Evolutionary conservation across 306 rosid species (phyloP).

Genomic region (Prunus armeniaca): DNA sequence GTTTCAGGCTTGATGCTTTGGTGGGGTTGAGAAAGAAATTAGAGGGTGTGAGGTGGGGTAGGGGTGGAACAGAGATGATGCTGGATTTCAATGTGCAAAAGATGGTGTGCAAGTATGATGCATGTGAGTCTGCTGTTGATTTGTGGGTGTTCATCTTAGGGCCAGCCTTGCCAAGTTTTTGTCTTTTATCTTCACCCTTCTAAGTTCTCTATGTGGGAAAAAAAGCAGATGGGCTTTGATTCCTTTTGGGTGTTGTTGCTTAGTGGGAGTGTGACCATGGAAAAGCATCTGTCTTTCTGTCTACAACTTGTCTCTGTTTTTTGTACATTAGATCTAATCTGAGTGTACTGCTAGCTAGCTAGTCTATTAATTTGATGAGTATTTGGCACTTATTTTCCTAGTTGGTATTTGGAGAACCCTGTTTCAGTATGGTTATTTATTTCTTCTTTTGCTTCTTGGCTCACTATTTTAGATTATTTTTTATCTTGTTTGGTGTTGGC

Average conservation of each 20-base stretch:
- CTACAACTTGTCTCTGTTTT: not conserved
- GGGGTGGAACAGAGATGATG: slow-evolving; percentile 21
- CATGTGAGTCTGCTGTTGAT: slow-evolving; percentile 42
- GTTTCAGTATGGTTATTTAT: not conserved
- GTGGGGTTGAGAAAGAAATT: slow-evolving; percentile 42
- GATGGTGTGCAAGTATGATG: slow-evolving; percentile 10
- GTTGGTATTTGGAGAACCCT: not conserved
- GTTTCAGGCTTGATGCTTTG: slow-evolving; percentile 49
- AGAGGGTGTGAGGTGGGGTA: slow-evolving; percentile 24
- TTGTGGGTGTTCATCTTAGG: slow-evolving; percentile 44
- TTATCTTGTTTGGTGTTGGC: no score
- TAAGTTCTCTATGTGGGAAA: slow-evolving; percentile 22
- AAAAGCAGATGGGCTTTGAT: slow-evolving; percentile 31
- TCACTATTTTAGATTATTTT: not conserved
- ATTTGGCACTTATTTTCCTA: not conserved
- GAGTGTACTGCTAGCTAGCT: slow-evolving; percentile 15
- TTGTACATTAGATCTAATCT: slow-evolving; percentile 29
- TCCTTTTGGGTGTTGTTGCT: slow-evolving; percentile 28
- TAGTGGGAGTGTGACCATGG: slow-evolving; percentile 23
- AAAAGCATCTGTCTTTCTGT: slow-evolving; percentile 1
- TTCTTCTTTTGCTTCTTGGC: not conserved
- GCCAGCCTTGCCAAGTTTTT: slow-evolving; percentile 34
- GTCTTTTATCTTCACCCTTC: slow-evolving; percentile 10
- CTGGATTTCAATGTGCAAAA: slow-evolving; percentile 32
- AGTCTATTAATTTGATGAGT: slow-evolving; percentile 23